A percentile compares a stretch with the other conserved stretches of the same genome.
Conservation (phyloP, 208 protist genomes). For the Naegleria fowleri region DNA sequence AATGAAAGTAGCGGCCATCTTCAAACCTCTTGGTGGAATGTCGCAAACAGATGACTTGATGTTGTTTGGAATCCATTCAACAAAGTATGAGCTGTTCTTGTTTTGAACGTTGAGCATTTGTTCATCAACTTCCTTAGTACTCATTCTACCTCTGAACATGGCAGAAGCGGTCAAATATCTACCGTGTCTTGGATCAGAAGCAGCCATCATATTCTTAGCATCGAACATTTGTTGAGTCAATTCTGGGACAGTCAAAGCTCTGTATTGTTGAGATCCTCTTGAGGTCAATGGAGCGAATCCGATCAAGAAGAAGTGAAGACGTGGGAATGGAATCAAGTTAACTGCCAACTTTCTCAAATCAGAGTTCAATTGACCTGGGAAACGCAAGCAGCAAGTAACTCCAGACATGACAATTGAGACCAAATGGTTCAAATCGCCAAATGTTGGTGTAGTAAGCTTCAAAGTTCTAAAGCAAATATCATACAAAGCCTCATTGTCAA, state of each 20-base stretch:
- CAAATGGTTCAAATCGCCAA: slow-evolving; percentile 93
- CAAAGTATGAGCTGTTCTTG: slow-evolving; percentile 92
- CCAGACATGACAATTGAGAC: slow-evolving; percentile 82
- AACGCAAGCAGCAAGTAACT: slow-evolving; percentile 84
- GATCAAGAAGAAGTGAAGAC: slow-evolving; percentile 95
- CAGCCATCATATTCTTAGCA: slow-evolving; percentile 92
- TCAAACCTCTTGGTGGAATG: slow-evolving; percentile 63
- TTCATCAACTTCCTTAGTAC: slow-evolving; percentile 93
- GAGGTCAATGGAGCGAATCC: slow-evolving; percentile 89
- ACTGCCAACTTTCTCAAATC: slow-evolving; percentile 89
- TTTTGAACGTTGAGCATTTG: slow-evolving; percentile 86
- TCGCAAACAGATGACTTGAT: slow-evolving; percentile 84
- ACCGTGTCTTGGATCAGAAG: slow-evolving; percentile 78
- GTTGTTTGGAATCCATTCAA: slow-evolving; percentile 90
- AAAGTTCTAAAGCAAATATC: slow-evolving; percentile 97
- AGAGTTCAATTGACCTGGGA: slow-evolving; percentile 85
- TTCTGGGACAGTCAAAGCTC: slow-evolving; percentile 72
- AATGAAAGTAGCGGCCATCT: slow-evolving; percentile 80
- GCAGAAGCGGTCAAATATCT: slow-evolving; percentile 43
- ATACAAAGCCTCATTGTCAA: slow-evolving; percentile 97
- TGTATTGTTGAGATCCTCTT: slow-evolving; percentile 60
- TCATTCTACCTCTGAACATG: slow-evolving; percentile 80
- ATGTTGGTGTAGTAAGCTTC: slow-evolving; percentile 91
- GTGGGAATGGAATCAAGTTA: slow-evolving; percentile 91
- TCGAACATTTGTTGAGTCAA: slow-evolving; percentile 92